Percentiles rank a stretch among this genome's conserved stretches.
Conservation (phyloP, 768 basidiomycete species). For the Coprinopsis cinerea region DNA sequence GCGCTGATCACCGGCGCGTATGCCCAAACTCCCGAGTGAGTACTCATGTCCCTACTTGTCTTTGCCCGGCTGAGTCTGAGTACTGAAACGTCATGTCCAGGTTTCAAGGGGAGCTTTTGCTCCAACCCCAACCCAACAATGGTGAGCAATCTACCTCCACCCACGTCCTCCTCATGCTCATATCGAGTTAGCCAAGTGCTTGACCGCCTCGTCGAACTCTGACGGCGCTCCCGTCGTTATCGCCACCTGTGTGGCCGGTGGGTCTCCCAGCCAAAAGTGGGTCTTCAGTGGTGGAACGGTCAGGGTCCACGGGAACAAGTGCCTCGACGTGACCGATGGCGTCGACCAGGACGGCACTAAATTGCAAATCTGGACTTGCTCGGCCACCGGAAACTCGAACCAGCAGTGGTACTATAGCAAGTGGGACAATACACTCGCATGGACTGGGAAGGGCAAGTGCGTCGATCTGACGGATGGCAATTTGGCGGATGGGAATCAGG, state of each 20-base stretch:
- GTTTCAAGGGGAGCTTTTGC: slow-evolving; percentile 35
- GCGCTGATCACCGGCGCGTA: neutral
- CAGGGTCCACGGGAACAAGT: slow-evolving; percentile 41
- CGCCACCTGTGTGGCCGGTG: slow-evolving; percentile 33
- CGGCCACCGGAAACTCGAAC: slow-evolving; percentile 30
- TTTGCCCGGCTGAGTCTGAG: neutral
- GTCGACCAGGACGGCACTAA: slow-evolving; percentile 36
- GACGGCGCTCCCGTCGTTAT: slow-evolving; percentile 45
- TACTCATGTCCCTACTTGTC: neutral
- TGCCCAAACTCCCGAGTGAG: slow-evolving; percentile 9
- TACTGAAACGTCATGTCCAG: slow-evolving; percentile 18
- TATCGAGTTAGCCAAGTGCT: slow-evolving; percentile 35
- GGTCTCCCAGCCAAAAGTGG: slow-evolving; percentile 42
- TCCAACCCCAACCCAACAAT: slow-evolving; percentile 38
- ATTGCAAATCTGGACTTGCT: slow-evolving; percentile 50
- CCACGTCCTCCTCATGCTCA: slow-evolving; percentile 8
- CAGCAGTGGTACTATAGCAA: slow-evolving; percentile 44
- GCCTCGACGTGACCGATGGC: slow-evolving; percentile 43
- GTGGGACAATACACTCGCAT: slow-evolving; percentile 36
- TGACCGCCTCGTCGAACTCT: slow-evolving; percentile 44
- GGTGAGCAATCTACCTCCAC: slow-evolving; percentile 21
- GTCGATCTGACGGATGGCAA: slow-evolving; percentile 41
- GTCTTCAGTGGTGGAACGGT: slow-evolving; percentile 37
- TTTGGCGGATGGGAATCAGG: slow-evolving; percentile 33
- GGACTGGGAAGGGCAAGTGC: slow-evolving; percentile 46